A percentile compares a stretch with the other conserved stretches of the same genome.
These are phyloP conservation scores for Dactylellina haptotyla DNA, from an alignment of 2,329 filamentous ascomycete species.

Conservation along the genomic window DNA sequence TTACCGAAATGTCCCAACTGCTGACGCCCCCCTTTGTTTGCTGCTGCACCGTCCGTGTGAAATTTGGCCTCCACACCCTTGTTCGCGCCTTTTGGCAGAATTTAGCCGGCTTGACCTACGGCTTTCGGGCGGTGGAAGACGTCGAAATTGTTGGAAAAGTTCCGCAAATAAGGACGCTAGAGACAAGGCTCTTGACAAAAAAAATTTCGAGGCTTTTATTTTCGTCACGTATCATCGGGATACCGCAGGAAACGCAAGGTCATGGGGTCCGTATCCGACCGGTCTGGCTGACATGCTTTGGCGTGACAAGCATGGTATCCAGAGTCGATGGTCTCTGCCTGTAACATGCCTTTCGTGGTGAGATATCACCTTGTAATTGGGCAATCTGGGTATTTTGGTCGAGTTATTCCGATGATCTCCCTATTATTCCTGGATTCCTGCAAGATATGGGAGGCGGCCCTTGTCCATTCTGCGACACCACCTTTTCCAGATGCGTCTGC, in stretches of 20 bases:
- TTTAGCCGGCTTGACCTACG: conserved; percentile 50
- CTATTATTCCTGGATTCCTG: not conserved
- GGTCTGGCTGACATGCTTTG: conserved; percentile 35
- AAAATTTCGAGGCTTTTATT: conserved; percentile 45
- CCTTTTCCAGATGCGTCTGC: conserved; percentile 40
- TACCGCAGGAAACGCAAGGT: conserved; percentile 48
- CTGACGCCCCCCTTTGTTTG: not conserved
- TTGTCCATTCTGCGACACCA: conserved; percentile 49
- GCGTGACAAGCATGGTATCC: conserved; percentile 53
- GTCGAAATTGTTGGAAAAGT: conserved; percentile 21
- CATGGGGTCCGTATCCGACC: conserved; percentile 48
- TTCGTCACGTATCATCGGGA: conserved; percentile 23
- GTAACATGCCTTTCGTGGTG: no score
- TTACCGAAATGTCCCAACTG: no score
- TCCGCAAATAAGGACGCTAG: conserved; percentile 29
- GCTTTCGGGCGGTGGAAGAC: conserved; percentile 43
- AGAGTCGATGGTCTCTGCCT: no score
- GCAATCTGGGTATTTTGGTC: conserved; percentile 26
- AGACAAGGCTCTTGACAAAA: conserved; percentile 18
- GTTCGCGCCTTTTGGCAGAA: conserved; percentile 29
- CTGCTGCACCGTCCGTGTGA: conserved; percentile 21
- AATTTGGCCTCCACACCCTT: conserved; percentile 5
- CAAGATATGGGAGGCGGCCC: conserved; percentile 12
- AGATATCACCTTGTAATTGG: not conserved
- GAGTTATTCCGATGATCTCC: conserved; percentile 49